Conservation (phyloP, 75 land plant genomes). For the Azolla pinnata region DNA sequence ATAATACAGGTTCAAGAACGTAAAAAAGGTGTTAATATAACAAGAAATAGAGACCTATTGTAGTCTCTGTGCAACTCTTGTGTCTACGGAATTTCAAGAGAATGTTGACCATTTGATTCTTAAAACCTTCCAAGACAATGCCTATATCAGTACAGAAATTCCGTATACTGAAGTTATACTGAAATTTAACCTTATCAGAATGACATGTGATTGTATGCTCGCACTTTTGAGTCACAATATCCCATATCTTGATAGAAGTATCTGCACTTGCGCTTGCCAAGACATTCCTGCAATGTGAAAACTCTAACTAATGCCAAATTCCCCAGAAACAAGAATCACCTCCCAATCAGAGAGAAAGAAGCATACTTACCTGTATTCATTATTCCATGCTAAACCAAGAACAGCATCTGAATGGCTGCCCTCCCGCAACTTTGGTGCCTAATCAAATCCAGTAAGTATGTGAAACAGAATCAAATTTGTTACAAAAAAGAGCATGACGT, state of each 20-base stretch:
- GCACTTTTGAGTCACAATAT: conserved; percentile 60
- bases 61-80: too few relatives aligned
- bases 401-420: conserved; percentile 81
- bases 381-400: conserved; percentile 88
- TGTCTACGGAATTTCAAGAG: too few relatives aligned
- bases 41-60: too few relatives aligned
- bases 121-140: too few relatives aligned
- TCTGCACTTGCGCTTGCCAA: conserved; percentile 96
- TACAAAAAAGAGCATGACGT: conserved; percentile 1
- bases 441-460: too few relatives aligned
- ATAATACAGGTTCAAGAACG: too few relatives aligned
- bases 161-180: background rate
- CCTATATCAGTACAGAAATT: background rate
- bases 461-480: background rate
- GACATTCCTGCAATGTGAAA: conserved; percentile 76
- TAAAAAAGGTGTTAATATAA: too few relatives aligned
- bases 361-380: conserved; percentile 64
- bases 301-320: too few relatives aligned
- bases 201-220: conserved; percentile 60
- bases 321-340: background rate
- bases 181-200: conserved; percentile 48
- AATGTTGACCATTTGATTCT: too few relatives aligned
- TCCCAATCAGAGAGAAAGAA: background rate
- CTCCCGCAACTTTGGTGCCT: conserved; percentile 42
- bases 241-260: conserved; percentile 78